Evolutionary conservation across 148 eudicot genomes (phyloP).

Genomic region (Spergularia marina): DNA sequence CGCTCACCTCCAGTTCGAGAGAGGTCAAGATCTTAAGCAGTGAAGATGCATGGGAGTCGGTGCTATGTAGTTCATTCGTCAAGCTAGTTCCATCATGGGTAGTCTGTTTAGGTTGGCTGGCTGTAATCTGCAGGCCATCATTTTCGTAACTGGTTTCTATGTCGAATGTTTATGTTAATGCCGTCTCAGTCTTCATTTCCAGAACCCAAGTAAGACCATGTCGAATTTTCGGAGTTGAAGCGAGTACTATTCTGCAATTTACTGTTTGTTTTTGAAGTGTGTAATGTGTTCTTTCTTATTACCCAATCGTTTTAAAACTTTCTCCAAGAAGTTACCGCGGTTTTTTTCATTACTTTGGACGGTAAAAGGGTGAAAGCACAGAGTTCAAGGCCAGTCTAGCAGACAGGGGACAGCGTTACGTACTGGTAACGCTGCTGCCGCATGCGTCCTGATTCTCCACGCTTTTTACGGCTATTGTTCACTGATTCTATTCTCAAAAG

Average conservation of each 20-base stretch:
- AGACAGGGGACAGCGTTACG: conserved; percentile 18
- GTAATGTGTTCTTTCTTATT: too few species aligned
- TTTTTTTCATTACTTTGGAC: background rate
- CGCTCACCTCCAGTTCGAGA: conserved; percentile 46
- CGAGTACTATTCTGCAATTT: background rate
- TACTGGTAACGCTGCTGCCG: conserved; percentile 9
- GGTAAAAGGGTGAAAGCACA: background rate
- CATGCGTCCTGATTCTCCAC: conserved; percentile 6
- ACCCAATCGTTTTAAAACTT: too few species aligned
- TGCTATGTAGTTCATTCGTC: conserved; percentile 3
- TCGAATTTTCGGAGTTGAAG: background rate
- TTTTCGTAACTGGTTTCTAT: background rate
- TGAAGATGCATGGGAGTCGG: background rate
- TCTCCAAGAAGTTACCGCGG: too few species aligned
- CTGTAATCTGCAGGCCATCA: background rate
- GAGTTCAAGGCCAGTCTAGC: background rate
- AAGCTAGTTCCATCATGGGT: background rate
- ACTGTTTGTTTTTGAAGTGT: background rate
- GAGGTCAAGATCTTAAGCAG: conserved; percentile 46
- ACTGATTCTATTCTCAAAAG: background rate
- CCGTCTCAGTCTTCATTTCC: background rate
- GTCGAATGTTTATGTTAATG: background rate
- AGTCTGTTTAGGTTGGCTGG: background rate
- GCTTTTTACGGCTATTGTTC: conserved; percentile 9
- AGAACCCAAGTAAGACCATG: background rate